These are phyloP conservation scores for Apiospora aurea DNA, from an alignment of 2,329 filamentous ascomycete genomes.

Conservation along the genomic window DNA sequence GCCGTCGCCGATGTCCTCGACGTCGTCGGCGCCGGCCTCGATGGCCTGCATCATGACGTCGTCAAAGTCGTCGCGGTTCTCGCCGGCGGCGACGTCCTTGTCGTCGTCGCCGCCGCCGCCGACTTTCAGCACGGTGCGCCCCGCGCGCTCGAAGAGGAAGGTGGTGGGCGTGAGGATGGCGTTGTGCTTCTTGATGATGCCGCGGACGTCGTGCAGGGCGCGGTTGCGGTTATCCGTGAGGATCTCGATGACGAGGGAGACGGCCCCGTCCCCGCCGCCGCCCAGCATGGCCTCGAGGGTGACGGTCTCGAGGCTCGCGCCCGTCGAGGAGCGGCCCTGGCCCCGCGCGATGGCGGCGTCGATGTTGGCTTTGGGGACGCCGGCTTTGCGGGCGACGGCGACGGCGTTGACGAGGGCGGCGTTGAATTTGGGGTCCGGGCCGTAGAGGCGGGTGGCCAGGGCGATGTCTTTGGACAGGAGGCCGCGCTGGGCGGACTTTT, in stretches of 20 bases:
- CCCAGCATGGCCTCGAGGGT: slow-evolving; percentile 82
- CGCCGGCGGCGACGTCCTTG: slow-evolving; percentile 49
- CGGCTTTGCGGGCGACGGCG: slow-evolving; percentile 80
- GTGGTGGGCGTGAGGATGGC: slow-evolving; percentile 76
- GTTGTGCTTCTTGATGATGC: slow-evolving; percentile 73
- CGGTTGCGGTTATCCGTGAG: slow-evolving; percentile 84
- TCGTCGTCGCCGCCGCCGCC: background rate
- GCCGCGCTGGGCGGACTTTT: slow-evolving; percentile 76
- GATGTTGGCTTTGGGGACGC: slow-evolving; percentile 83
- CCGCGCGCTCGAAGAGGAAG: slow-evolving; percentile 86
- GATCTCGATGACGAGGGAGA: slow-evolving; percentile 83
- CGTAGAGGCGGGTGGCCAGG: slow-evolving; percentile 78
- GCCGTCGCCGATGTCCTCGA: slow-evolving; percentile 72
- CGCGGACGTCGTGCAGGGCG: slow-evolving; percentile 75
- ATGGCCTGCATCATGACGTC: slow-evolving; percentile 82
- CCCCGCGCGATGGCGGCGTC: slow-evolving; percentile 88
- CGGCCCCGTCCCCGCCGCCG: slow-evolving; percentile 48
- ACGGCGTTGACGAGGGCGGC: slow-evolving; percentile 77
- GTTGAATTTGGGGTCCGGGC: slow-evolving; percentile 76
- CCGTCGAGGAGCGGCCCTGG: slow-evolving; percentile 80
- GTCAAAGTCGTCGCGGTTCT: slow-evolving; percentile 57
- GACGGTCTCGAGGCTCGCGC: slow-evolving; percentile 77
- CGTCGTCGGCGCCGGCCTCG: slow-evolving; percentile 81
- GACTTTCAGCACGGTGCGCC: slow-evolving; percentile 72
- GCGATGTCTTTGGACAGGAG: slow-evolving; percentile 76